Percentiles rank a stretch among this genome's conserved stretches.
Evolutionary conservation across 2,329 filamentous ascomycete species (phyloP).

Genomic region (Colletotrichum tamarilloi): DNA sequence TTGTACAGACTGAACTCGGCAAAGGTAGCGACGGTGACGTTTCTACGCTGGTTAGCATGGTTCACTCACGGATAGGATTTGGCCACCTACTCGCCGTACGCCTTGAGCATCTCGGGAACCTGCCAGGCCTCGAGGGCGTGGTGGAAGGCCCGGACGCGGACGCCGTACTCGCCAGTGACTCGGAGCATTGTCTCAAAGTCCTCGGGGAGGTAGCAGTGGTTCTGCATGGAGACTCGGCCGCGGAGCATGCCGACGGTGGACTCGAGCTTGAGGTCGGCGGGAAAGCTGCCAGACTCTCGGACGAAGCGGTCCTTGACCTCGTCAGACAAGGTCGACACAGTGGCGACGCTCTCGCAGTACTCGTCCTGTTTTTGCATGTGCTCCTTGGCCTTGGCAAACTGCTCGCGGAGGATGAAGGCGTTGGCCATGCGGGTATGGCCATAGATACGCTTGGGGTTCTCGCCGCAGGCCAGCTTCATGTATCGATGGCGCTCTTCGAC

Average conservation of each 20-base stretch:
- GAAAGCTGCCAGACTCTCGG: conserved; percentile 37
- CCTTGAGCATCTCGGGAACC: conserved; percentile 52
- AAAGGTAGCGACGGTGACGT: conserved; percentile 56
- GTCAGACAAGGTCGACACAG: conserved; percentile 34
- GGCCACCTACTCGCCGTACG: conserved; percentile 42
- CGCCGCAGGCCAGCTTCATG: conserved; percentile 60
- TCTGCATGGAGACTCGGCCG: conserved; percentile 53
- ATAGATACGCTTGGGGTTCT: conserved; percentile 54
- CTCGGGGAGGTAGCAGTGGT: conserved; percentile 57
- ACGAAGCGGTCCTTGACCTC: conserved; percentile 39
- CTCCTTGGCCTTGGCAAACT: conserved; percentile 50
- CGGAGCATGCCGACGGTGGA: conserved; percentile 52
- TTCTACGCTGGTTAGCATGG: conserved; percentile 37
- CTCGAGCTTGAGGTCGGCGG: conserved; percentile 52
- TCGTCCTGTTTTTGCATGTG: conserved; percentile 50
- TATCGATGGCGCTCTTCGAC: conserved; percentile 46
- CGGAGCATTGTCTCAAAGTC: conserved; percentile 56
- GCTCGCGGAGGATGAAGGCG: conserved; percentile 51
- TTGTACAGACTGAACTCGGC: conserved; percentile 55
- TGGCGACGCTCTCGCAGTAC: conserved; percentile 40
- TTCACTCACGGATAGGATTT: neutral
- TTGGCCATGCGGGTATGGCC: conserved; percentile 53
- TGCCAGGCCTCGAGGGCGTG: conserved; percentile 53
- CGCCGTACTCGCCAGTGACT: conserved; percentile 55
- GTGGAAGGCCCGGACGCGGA: conserved; percentile 53